A percentile compares a stretch with the other conserved stretches of the same genome.
phyloP scores from a whole-genome alignment of 306 rosid species.

The Quercus engelmannii region DNA sequence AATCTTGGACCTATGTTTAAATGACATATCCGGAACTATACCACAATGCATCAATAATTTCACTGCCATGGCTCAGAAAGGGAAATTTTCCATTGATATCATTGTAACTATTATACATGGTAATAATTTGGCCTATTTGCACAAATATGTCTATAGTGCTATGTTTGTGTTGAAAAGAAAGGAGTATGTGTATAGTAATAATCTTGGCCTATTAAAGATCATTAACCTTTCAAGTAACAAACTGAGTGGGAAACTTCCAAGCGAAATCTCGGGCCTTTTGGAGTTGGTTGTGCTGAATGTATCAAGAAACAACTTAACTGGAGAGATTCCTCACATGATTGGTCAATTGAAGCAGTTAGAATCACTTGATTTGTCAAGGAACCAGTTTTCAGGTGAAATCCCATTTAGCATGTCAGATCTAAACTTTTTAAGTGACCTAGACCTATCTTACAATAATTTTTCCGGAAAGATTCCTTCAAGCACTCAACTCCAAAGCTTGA shows the following conservation, averaged over 20 bases:
- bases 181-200: not conserved
- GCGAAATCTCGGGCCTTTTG: too few species aligned
- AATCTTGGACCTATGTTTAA: constrained; percentile 10
- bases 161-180: not conserved
- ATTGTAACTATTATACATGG: not conserved
- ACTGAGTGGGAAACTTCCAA: not conserved
- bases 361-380: not conserved
- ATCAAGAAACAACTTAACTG: not conserved
- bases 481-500: too few species aligned
- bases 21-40: not conserved
- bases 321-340: not conserved
- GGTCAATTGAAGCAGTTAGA: not conserved
- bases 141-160: not conserved
- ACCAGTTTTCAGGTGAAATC: not conserved
- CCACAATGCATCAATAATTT: constrained; percentile 15
- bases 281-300: too few species aligned
- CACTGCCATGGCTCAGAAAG: not conserved
- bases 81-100: not conserved
- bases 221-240: not conserved
- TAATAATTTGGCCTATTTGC: not conserved
- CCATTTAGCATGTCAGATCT: not conserved
- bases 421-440: too few species aligned
- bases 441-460: too few species aligned
- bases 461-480: too few species aligned
- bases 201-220: not conserved